Conservation (phyloP, 805 yeast genomes). For the Suhomyces xylopsoci region DNA sequence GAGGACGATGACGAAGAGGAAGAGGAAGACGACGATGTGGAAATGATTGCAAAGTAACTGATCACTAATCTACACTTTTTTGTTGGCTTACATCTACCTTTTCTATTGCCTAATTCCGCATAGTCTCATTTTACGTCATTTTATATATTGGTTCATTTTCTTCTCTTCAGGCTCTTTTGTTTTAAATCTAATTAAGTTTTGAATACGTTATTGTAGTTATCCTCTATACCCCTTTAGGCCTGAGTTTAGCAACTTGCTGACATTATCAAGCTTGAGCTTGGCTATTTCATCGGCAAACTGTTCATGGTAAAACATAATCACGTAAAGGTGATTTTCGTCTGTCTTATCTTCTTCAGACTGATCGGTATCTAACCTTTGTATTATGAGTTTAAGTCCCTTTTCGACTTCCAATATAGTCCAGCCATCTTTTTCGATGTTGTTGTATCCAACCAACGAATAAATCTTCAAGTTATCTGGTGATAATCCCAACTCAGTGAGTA, state of each 20-base stretch:
- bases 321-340: conserved; percentile 17
- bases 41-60: conserved; percentile 11
- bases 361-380: conserved; percentile 17
- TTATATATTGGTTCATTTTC: background rate
- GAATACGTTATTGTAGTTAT: background rate
- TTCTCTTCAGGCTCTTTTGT: conserved; percentile 1
- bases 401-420: conserved; percentile 35
- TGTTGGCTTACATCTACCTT: background rate
- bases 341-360: conserved; percentile 1
- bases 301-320: conserved; percentile 30
- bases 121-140: conserved; percentile 1
- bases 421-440: conserved; percentile 17
- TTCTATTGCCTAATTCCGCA: background rate
- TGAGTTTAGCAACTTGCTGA: conserved; percentile 24
- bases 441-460: conserved; percentile 34
- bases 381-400: conserved; percentile 23
- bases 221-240: conserved; percentile 34
- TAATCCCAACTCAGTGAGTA: conserved; percentile 11
- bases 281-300: conserved; percentile 31
- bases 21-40: conserved; percentile 45
- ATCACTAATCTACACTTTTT: background rate
- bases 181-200: background rate
- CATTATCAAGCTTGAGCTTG: conserved; percentile 33
- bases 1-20: conserved; percentile 62
- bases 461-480: conserved; percentile 31